phyloP scores from a whole-genome alignment of 2,329 filamentous ascomycete species.

The Epichloe gansuensis region DNA sequence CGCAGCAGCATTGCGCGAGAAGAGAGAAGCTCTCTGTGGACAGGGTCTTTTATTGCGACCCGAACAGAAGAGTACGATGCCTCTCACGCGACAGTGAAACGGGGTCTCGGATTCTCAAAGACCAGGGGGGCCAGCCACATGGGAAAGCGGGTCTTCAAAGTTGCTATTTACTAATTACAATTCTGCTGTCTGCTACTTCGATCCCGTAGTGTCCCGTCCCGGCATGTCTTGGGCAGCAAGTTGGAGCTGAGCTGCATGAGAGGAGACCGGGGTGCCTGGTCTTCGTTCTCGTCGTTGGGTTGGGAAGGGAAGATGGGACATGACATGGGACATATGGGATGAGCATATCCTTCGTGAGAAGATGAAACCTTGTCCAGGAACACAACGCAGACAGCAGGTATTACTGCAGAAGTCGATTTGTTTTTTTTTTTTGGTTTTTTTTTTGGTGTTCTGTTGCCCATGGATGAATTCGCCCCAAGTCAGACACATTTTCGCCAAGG shows the following conservation, averaged over 20 bases:
- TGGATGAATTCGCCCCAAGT: neutral
- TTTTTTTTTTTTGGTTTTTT: neutral
- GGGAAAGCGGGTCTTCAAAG: slow-evolving; percentile 1
- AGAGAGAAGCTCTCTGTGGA: no score
- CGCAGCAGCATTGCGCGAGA: neutral
- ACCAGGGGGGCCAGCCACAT: neutral
- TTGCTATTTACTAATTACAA: no score
- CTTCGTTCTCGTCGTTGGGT: no score
- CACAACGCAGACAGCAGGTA: neutral
- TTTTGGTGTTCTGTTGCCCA: neutral
- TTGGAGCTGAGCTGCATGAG: neutral
- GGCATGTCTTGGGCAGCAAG: neutral
- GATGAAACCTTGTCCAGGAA: no score
- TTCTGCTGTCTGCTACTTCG: neutral
- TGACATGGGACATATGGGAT: no score
- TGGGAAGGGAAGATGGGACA: no score
- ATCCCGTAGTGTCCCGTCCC: slow-evolving; percentile 2
- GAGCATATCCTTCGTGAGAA: no score
- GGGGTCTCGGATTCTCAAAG: neutral
- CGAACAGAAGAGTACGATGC: neutral
- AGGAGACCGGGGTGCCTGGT: neutral
- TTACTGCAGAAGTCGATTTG: neutral
- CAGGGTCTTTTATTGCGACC: no score
- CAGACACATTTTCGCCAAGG: neutral
- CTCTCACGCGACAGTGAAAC: slow-evolving; percentile 1